Evolutionary conservation across 768 basidiomycete species (phyloP), one percentile per base, ranked within the genome.

Genomic region (Coprinopsis sp.): DNA sequence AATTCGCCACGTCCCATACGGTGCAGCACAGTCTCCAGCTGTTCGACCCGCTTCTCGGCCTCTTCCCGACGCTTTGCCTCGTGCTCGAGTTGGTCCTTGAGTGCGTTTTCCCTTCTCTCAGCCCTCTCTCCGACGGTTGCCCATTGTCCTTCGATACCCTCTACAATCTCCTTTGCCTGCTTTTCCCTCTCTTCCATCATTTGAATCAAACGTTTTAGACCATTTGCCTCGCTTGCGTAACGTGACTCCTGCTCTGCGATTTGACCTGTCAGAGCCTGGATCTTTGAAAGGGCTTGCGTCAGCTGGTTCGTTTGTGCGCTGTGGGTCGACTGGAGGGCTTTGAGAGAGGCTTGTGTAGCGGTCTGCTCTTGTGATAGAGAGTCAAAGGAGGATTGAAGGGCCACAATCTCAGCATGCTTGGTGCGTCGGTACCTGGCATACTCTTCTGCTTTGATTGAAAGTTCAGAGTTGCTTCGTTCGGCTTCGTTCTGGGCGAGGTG

Each of bases 101-200:
- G 66, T 6, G 64, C 67, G 37, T 74, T 71, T 64, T 91, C 89
- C 33, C 84, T 74, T 52, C 77, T 67, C 51, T 84, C 85, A 2
- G 84, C 74, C 55, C 78, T 78, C 33, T 84, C 81, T 6, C 82
- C 80, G 8, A 92, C 76, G 16, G 72, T 72, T 19, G 84, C 84
- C 80, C 89, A 87, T 54, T 95, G 91, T 23, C 69, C 73, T 64
- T 96, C 93, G 46, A 97, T 80, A 30, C 73, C 73, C 19, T 91
- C 84, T 1, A 97, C 83, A 44, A 91, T 80, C 18, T 78, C 75
- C 67, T 90, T 88, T 18, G 89, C 80, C 52, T 93, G 87, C 43
- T 82, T 81, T 61, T 93, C 91, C 29, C 93, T 77, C 47, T 85
- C 85, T 61, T 97, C 91, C 73, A 96, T 83, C 71, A 93, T 79